Evolutionary conservation across 306 rosid genomes (phyloP).

Genomic region (Prinsepia uniflora): DNA sequence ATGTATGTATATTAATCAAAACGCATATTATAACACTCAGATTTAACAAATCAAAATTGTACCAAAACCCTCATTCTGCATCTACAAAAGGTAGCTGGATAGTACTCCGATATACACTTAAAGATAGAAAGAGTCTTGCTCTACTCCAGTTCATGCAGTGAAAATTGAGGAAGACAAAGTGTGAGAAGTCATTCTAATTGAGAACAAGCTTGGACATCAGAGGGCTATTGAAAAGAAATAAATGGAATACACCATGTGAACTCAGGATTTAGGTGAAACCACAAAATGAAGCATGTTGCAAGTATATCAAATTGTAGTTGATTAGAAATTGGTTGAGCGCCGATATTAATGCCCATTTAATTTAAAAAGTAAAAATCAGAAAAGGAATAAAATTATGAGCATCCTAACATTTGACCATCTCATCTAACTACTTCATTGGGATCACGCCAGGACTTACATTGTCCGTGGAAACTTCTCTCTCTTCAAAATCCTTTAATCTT

Average conservation of each 20-base stretch:
- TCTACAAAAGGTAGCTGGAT: conserved; percentile 1
- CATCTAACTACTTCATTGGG: background rate
- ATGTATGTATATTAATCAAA: conserved; percentile 1
- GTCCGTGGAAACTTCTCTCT: conserved; percentile 39
- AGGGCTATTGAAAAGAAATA: background rate
- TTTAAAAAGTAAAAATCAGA: background rate
- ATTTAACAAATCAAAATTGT: background rate
- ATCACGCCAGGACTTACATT: conserved; percentile 48
- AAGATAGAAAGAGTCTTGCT: background rate
- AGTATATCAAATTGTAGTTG: background rate
- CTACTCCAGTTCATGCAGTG: background rate
- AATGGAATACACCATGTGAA: background rate
- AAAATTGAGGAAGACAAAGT: background rate
- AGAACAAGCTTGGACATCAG: background rate
- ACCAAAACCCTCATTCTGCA: conserved; percentile 1
- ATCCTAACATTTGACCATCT: background rate
- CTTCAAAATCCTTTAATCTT: conserved; percentile 68
- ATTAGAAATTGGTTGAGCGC: background rate
- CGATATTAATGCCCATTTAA: background rate
- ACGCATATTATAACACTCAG: background rate
- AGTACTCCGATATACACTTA: background rate
- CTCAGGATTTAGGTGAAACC: background rate
- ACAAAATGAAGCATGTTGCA: background rate
- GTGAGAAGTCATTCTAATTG: background rate
- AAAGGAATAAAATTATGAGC: background rate